These are phyloP conservation scores for Mortierella sp. DNA, from an alignment of 371 early-diverging fungal species.

Conservation along the genomic window DNA sequence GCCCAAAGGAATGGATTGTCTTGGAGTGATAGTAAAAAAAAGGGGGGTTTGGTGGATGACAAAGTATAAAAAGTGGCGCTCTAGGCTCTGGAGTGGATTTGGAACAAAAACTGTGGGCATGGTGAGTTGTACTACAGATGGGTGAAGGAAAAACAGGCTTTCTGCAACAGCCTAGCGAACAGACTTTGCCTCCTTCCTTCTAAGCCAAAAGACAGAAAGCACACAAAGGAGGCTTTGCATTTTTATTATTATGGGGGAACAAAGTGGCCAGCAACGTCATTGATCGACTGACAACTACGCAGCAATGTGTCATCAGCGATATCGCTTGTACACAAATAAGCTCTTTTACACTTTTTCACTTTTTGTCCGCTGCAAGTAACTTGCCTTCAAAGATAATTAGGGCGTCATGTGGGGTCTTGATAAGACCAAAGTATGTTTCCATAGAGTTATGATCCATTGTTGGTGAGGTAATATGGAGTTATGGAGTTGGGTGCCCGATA, in stretches of 20 bases:
- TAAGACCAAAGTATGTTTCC: slow-evolving; percentile 83
- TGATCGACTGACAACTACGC: background rate
- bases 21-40: slow-evolving; percentile 2
- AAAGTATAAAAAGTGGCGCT: slow-evolving; percentile 6
- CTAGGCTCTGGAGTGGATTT: slow-evolving; percentile 6
- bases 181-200: background rate
- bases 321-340: background rate
- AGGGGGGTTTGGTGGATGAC: background rate
- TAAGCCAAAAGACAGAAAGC: background rate
- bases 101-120: background rate
- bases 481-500: background rate
- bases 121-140: background rate
- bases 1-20: background rate
- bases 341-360: background rate
- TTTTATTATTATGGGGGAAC: background rate
- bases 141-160: background rate
- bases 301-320: background rate
- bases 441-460: slow-evolving; percentile 58
- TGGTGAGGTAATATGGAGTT: slow-evolving; percentile 4
- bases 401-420: slow-evolving; percentile 86
- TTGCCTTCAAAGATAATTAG: slow-evolving; percentile 80
- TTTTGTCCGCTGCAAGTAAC: slow-evolving; percentile 1
- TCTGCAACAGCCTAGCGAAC: background rate
- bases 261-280: background rate
- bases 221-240: slow-evolving; percentile 4